Evolutionary conservation across 2,329 filamentous ascomycete species (phyloP).

Genomic region (Ambrosiella beaveri): DNA sequence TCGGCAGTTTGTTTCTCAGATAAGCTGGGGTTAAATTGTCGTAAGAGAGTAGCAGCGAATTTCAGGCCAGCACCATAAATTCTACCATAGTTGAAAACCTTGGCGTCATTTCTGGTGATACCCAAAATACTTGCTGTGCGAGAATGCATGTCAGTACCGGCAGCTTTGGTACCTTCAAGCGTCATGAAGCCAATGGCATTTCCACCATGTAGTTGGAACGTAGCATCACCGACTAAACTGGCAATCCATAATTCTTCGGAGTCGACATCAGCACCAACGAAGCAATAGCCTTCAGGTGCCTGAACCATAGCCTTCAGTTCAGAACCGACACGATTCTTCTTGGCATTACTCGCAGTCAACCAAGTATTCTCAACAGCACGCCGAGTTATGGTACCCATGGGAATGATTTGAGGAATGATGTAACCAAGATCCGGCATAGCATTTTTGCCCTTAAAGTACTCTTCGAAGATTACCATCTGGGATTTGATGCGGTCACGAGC

Average conservation of each 20-base stretch:
- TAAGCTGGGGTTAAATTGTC: conserved; percentile 80
- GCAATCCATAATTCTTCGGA: conserved; percentile 98
- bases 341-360: conserved; percentile 95
- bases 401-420: conserved; percentile 88
- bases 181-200: conserved; percentile 99
- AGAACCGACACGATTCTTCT: conserved; percentile 86
- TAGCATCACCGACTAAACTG: conserved; percentile 81
- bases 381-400: conserved; percentile 94
- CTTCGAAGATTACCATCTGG: conserved; percentile 85
- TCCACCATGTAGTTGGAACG: conserved; percentile 86
- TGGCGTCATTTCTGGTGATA: conserved; percentile 87
- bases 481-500: conserved; percentile 80
- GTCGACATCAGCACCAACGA: conserved; percentile 94
- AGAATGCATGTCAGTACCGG: conserved; percentile 85
- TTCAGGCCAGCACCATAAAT: conserved; percentile 96
- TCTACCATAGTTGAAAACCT: conserved; percentile 96
- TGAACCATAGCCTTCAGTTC: conserved; percentile 95
- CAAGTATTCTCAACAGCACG: conserved; percentile 94
- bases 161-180: conserved; percentile 83
- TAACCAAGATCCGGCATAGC: conserved; percentile 37
- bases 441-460: conserved; percentile 28
- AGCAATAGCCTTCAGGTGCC: conserved; percentile 75
- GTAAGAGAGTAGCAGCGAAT: conserved; percentile 75
- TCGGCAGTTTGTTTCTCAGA: conserved; percentile 61
- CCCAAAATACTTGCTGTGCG: conserved; percentile 82